A percentile compares a stretch with the other conserved stretches of the same genome.
phyloP scores from a whole-genome alignment of 176 grass and related monocot genomes.

The Oryza nivara region DNA sequence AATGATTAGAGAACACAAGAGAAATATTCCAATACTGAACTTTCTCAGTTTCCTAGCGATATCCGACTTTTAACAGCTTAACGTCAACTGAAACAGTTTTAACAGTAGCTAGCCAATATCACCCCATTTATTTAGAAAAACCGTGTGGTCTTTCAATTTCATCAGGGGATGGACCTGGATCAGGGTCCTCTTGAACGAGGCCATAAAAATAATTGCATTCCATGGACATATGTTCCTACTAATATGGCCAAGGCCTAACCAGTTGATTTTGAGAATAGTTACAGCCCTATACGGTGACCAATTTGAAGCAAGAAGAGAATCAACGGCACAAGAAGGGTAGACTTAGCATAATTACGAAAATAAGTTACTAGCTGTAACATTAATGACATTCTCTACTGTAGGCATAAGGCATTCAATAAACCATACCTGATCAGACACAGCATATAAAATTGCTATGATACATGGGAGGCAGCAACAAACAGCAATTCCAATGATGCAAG shows the following conservation, averaged over 20 bases:
- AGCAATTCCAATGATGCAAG: slow-evolving; percentile 77
- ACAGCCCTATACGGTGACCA: background rate
- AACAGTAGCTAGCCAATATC: background rate
- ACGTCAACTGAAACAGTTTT: background rate
- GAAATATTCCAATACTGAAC: background rate
- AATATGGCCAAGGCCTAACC: background rate
- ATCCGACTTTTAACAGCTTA: background rate
- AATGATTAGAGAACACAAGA: background rate
- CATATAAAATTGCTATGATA: slow-evolving; percentile 80
- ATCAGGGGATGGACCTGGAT: background rate
- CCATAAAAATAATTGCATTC: background rate
- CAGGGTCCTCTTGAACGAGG: background rate
- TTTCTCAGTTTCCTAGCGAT: slow-evolving; percentile 1
- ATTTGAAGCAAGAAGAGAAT: background rate
- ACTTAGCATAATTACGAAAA: background rate
- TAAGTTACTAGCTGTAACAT: background rate
- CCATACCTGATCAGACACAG: slow-evolving; percentile 66
- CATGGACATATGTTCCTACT: background rate
- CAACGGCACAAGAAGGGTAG: background rate
- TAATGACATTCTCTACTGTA: background rate
- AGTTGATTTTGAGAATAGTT: background rate
- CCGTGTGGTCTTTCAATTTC: background rate
- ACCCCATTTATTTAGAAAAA: background rate
- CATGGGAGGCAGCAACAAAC: slow-evolving; percentile 87
- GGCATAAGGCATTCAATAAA: background rate